A percentile compares a stretch with the other conserved stretches of the same genome.
phyloP scores from a whole-genome alignment of 164 flowering plant species.

The Taxillus chinensis region DNA sequence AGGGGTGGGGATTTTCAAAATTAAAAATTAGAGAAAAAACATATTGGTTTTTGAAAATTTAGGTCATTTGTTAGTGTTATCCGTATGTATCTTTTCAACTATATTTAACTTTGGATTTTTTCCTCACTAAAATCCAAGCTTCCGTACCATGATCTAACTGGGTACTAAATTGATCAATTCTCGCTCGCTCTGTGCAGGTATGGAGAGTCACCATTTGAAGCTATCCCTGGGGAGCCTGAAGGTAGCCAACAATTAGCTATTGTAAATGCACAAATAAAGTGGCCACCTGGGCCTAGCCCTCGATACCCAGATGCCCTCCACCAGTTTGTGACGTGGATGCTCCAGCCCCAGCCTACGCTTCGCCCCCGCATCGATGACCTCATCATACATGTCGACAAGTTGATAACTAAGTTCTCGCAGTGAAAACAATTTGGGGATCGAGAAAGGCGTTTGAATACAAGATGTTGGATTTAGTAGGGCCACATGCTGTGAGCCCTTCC shows the following conservation, averaged over 20 bases:
- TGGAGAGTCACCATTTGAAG: conserved; percentile 87
- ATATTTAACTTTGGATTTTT: too few species aligned
- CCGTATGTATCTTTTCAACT: too few species aligned
- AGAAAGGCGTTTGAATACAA: neutral
- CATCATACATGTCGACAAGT: conserved; percentile 78
- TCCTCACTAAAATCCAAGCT: neutral
- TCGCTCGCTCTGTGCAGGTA: conserved; percentile 40
- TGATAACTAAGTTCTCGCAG: conserved; percentile 54
- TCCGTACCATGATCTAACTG: neutral
- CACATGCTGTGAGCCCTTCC: too few species aligned
- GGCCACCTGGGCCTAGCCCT: conserved; percentile 81
- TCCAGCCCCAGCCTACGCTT: conserved; percentile 76
- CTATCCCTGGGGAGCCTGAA: conserved; percentile 83
- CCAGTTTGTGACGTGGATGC: conserved; percentile 93
- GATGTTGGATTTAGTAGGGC: neutral
- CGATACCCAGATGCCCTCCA: conserved; percentile 82
- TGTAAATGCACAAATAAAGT: conserved; percentile 77
- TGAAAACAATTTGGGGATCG: conserved; percentile 10
- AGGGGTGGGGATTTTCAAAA: too few species aligned
- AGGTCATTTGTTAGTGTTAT: too few species aligned
- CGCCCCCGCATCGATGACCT: conserved; percentile 83
- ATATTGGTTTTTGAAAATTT: too few species aligned
- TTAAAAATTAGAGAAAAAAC: too few species aligned
- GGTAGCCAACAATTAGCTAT: conserved; percentile 88
- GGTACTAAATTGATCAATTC: neutral